Conservation (phyloP, 192 early-diverging fungal genomes). For the Chytriomyces sp. region DNA sequence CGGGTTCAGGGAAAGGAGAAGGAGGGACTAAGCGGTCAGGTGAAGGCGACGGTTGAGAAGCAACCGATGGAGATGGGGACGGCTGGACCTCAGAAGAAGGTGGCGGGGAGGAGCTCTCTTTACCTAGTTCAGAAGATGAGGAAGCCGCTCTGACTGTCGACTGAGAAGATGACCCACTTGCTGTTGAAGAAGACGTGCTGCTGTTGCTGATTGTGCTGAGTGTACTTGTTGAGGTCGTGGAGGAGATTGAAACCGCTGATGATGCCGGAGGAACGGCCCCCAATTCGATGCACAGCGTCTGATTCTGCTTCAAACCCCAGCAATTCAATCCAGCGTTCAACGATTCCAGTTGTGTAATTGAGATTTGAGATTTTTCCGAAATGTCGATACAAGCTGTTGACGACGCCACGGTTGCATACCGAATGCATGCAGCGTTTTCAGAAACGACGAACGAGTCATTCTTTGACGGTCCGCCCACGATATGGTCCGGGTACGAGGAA, state of each 20-base stretch:
- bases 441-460: not conserved
- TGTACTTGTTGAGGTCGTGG: not conserved
- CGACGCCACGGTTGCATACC: not conserved
- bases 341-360: slow-evolving; percentile 7
- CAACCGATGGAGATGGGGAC: not conserved
- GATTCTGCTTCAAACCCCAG: slow-evolving; percentile 24
- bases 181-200: not conserved
- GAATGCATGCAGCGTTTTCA: not conserved
- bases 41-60: not conserved
- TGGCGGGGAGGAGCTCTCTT: not conserved
- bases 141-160: not conserved
- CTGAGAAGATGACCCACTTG: slow-evolving; percentile 6
- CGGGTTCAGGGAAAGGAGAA: not conserved
- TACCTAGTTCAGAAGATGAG: not conserved
- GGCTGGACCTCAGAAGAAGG: not conserved
- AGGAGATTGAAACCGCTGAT: not conserved
- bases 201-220: not conserved
- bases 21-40: too few species aligned
- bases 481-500: not conserved
- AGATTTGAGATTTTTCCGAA: not conserved
- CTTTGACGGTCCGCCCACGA: not conserved
- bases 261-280: not conserved
- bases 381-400: slow-evolving; percentile 24
- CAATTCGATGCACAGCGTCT: not conserved
- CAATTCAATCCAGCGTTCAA: slow-evolving; percentile 30